Conservation (phyloP, 208 protist genomes). For the Trypanosoma lewisi region DNA sequence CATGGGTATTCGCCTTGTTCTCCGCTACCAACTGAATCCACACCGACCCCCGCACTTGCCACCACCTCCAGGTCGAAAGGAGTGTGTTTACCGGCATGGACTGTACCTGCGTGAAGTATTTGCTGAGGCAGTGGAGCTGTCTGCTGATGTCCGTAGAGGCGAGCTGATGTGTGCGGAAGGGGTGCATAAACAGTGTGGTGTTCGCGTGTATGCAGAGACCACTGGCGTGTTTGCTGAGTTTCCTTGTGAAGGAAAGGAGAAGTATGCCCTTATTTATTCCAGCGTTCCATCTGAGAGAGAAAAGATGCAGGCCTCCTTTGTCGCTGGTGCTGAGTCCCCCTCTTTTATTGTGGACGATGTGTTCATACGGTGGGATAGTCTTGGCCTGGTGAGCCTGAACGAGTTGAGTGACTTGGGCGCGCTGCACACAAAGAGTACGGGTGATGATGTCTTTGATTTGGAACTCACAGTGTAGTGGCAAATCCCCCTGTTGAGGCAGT, state of each 20-base stretch:
- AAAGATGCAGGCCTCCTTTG: slow-evolving; percentile 2
- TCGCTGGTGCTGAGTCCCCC: background rate
- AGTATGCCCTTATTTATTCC: slow-evolving; percentile 16
- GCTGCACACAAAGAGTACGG: background rate
- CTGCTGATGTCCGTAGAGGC: background rate
- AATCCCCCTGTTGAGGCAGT: background rate
- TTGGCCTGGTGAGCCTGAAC: slow-evolving; percentile 24
- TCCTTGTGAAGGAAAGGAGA: background rate
- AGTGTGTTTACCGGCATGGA: background rate
- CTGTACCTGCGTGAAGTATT: slow-evolving; percentile 6
- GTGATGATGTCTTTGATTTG: background rate
- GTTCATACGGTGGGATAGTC: slow-evolving; percentile 21
- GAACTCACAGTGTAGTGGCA: background rate
- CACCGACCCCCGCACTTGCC: slow-evolving; percentile 2
- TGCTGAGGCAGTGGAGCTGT: background rate
- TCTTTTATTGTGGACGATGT: slow-evolving; percentile 27
- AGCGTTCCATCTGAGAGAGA: slow-evolving; percentile 10
- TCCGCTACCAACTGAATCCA: slow-evolving; percentile 29
- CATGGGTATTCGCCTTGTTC: background rate
- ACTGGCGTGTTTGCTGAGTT: slow-evolving; percentile 20
- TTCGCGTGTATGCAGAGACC: slow-evolving; percentile 16
- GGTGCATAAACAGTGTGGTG: slow-evolving; percentile 4
- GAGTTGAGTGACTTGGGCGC: slow-evolving; percentile 12
- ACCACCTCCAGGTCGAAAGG: background rate
- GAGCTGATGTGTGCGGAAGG: background rate